These are phyloP conservation scores for Epichloe hybrida DNA, from an alignment of 2,329 filamentous ascomycete genomes.

Conservation along the genomic window DNA sequence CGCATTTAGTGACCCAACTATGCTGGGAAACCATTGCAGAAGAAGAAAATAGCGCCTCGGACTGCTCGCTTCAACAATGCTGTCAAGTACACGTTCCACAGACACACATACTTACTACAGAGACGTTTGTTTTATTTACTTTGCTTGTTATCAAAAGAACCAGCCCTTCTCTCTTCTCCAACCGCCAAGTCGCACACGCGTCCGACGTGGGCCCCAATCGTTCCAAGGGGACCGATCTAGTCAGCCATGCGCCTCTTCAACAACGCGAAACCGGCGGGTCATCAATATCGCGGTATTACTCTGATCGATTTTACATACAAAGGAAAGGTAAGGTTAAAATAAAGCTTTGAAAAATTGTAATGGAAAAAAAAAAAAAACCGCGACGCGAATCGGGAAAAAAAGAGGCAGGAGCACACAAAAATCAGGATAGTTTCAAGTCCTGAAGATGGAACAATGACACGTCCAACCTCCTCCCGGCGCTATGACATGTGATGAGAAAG, in stretches of 20 bases:
- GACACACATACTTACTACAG: no score
- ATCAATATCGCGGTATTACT: conserved; percentile 6
- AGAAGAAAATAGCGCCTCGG: not conserved
- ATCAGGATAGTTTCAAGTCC: not conserved
- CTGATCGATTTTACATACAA: conserved; percentile 3
- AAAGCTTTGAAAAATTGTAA: not conserved
- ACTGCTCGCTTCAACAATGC: not conserved
- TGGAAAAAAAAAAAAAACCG: not conserved
- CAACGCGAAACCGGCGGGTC: not conserved
- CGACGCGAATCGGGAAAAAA: conserved; percentile 1
- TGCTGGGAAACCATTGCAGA: not conserved
- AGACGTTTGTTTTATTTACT: not conserved
- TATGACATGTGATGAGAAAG: not conserved
- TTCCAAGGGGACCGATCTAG: not conserved
- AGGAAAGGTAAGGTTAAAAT: not conserved
- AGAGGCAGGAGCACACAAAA: not conserved
- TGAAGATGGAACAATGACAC: not conserved
- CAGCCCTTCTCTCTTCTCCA: not conserved
- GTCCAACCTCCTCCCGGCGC: conserved; percentile 2
- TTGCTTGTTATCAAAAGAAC: not conserved
- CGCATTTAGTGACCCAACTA: no score
- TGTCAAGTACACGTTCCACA: not conserved
- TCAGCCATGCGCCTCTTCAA: not conserved
- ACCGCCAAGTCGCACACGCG: not conserved
- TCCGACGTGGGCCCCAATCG: not conserved